Conservation (phyloP, 352 stramenopile species). For the Paralagenidium karlingii region DNA sequence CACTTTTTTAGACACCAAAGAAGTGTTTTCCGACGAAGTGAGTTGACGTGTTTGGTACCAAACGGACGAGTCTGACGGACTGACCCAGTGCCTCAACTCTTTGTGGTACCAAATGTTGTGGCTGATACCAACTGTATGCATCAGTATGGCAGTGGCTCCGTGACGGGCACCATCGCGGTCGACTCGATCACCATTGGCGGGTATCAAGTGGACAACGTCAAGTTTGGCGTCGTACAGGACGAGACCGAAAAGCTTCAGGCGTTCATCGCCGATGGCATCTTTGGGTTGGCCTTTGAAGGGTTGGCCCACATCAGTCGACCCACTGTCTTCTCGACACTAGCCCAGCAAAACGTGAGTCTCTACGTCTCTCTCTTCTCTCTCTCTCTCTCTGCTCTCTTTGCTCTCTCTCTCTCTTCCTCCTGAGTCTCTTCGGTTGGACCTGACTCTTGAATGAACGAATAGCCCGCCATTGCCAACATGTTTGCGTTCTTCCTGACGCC, state of each 20-base stretch:
- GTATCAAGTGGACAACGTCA: constrained; percentile 57
- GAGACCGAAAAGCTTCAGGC: constrained; percentile 60
- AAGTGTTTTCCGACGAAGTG: constrained; percentile 61
- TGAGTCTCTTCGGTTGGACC: not conserved
- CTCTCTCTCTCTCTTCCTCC: not conserved
- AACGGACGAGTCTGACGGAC: not conserved
- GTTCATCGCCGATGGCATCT: constrained; percentile 83
- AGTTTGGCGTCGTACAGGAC: constrained; percentile 57
- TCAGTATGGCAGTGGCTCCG: constrained; percentile 69
- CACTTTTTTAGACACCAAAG: constrained; percentile 57
- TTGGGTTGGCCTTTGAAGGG: constrained; percentile 75
- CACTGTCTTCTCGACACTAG: constrained; percentile 65
- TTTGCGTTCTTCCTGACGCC: constrained; percentile 84
- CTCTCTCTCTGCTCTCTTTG: not conserved
- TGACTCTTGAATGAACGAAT: constrained; percentile 5
- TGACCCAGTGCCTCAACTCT: not conserved
- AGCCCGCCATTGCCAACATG: constrained; percentile 66
- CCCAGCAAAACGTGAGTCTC: constrained; percentile 46
- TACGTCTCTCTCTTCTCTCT: no score
- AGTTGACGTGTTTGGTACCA: no score
- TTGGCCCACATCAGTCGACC: constrained; percentile 78
- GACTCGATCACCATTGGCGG: constrained; percentile 60
- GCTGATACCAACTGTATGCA: no score
- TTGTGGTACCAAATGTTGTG: no score
- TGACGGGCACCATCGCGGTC: constrained; percentile 58